Conservation (phyloP, 1,284 basidiomycete species). For the Malassezia obtusa region DNA sequence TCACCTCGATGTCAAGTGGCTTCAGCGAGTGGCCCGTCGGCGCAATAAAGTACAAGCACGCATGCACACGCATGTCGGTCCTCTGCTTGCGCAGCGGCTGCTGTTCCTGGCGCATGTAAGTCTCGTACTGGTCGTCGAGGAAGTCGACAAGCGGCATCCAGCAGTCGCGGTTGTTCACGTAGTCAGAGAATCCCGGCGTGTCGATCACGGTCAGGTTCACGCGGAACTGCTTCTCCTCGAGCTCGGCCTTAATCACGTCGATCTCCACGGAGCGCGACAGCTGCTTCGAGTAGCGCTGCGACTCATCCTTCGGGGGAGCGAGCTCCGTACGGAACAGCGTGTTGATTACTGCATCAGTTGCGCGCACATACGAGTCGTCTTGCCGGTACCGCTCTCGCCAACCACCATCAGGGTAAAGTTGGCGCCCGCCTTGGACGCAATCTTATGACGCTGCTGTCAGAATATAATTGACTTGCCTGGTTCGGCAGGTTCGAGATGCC, state of each 20-base stretch:
- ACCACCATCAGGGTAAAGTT: conserved; percentile 99
- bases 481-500: conserved; percentile 86
- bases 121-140: conserved; percentile 98
- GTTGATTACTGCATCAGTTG: conserved; percentile 59
- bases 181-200: conserved; percentile 97
- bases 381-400: conserved; percentile 57
- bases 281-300: conserved; percentile 82
- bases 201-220: conserved; percentile 98
- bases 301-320: conserved; percentile 81
- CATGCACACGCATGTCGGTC: conserved; percentile 89
- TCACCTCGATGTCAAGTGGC: conserved; percentile 96
- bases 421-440: conserved; percentile 83
- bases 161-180: conserved; percentile 95
- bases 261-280: conserved; percentile 94
- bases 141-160: conserved; percentile 98
- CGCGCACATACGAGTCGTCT: conserved; percentile 37
- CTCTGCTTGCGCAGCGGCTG: conserved; percentile 87
- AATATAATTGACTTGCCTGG: conserved; percentile 59
- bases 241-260: conserved; percentile 57
- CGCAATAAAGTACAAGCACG: conserved; percentile 93
- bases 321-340: conserved; percentile 98
- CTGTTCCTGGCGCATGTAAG: conserved; percentile 99
- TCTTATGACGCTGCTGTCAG: conserved; percentile 36
- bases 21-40: conserved; percentile 95
- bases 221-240: conserved; percentile 98